Evolutionary conservation across 345 rosid genomes (phyloP), one percentile per base, ranked within the genome.

Genomic region (Clarkia xantiana): DNA sequence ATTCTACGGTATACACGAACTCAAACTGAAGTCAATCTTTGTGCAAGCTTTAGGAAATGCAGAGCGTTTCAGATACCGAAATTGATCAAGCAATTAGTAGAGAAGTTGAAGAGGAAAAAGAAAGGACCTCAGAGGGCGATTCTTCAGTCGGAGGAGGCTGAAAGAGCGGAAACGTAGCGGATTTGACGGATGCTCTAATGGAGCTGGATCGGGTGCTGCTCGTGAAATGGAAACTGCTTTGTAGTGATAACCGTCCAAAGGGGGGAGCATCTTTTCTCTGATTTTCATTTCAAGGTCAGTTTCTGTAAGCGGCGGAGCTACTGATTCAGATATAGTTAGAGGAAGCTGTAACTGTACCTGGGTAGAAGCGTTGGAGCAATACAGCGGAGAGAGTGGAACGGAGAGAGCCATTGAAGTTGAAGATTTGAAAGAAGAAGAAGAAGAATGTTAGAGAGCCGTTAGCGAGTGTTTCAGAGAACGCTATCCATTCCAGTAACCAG

Each of bases 151-250:
- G 55, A 34, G 76, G 73, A 62, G 90, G 58, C 19, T 68, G 76
- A 62, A 82, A 71, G 55, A 89, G 76, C 46, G 97, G 94, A 56
- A 80, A 82, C 6, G 82, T 61, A 62, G 87, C 67, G 15, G 76
- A 53, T 57, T 69, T 73, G n/a, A 40, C 52, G 38, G 75, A 57
- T 25, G 81, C 80, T 63, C 62, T 80, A 39, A 78, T 66, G 70
- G 79, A 42, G 58, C 42, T 54, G 60, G 45, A 68, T 53, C 39
- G 39, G 34, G 17, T 18, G 17, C 15, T 23, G 34, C 39, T 48
- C 0, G 20, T 2, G 7, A 11, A 52, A 14, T 17, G 22, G 44
- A 14, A 40, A 29, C 23, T 17, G 39, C 52, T 3, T 10, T n/a
- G 25, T 11, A 18, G 1, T 10, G 36, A 29, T 29, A 29, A 29